Percentiles rank a stretch among this genome's conserved stretches.
These are phyloP conservation scores for Salix dunnii DNA, from an alignment of 345 rosid genomes.

Conservation along the genomic window DNA sequence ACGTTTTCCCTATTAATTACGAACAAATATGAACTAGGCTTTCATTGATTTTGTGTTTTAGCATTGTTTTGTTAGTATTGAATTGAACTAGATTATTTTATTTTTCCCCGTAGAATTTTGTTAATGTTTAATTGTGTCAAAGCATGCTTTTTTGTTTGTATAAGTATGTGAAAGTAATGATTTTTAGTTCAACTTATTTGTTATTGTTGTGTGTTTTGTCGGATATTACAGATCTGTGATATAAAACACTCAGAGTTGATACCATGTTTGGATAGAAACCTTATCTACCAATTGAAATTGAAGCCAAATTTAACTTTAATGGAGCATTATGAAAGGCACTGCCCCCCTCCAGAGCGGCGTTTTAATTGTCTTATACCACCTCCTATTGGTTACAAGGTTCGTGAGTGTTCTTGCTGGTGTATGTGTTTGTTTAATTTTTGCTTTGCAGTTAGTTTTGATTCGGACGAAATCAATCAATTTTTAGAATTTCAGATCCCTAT, in stretches of 20 bases:
- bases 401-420: conserved; percentile 11
- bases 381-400: conserved; percentile 80
- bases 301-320: conserved; percentile 72
- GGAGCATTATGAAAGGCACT: conserved; percentile 96
- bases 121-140: not conserved
- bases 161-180: too few relatives aligned
- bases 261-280: conserved; percentile 86
- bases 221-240: conserved; percentile 62
- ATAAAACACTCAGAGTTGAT: conserved; percentile 72
- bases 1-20: conserved; percentile 8
- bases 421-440: conserved; percentile 12
- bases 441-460: conserved; percentile 29
- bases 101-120: too few relatives aligned
- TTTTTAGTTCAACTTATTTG: not conserved
- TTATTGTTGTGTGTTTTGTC: not conserved
- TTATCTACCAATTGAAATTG: conserved; percentile 71
- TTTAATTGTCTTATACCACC: conserved; percentile 91
- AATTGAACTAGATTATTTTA: not conserved
- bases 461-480: conserved; percentile 22
- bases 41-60: not conserved
- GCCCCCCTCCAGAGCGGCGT: conserved; percentile 83
- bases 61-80: not conserved
- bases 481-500: conserved; percentile 81
- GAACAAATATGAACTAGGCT: not conserved
- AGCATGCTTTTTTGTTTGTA: not conserved